Conservation (phyloP, 75 land plant species). For the Cryptomeria japonica region DNA sequence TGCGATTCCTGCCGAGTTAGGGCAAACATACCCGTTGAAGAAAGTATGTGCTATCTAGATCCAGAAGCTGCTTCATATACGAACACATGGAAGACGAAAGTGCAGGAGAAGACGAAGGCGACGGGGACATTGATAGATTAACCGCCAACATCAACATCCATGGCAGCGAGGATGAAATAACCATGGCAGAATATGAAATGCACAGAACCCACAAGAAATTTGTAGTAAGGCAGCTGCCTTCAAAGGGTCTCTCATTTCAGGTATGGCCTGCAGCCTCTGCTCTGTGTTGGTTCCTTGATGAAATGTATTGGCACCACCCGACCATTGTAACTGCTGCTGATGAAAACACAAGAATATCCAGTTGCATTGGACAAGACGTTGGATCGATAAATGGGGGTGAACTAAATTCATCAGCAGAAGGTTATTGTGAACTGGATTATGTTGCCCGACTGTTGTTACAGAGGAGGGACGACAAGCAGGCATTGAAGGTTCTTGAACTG, state of each 20-base stretch:
- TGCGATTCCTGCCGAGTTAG: neutral
- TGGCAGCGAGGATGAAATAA: neutral
- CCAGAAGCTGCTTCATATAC: neutral
- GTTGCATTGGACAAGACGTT: neutral
- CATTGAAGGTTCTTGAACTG: conserved; percentile 73
- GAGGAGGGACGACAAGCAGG: conserved; percentile 10
- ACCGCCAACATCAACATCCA: neutral
- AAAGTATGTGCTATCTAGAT: neutral
- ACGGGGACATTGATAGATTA: neutral
- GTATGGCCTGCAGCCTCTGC: conserved; percentile 96
- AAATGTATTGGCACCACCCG: neutral
- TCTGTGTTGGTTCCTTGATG: conserved; percentile 70
- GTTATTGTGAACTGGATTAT: neutral
- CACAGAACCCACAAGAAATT: conserved; percentile 19
- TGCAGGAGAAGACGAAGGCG: conserved; percentile 1
- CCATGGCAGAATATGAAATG: neutral
- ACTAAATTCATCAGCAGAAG: neutral
- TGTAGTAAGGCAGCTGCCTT: conserved; percentile 58
- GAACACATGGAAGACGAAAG: neutral
- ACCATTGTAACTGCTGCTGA: neutral
- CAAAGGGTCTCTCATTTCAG: conserved; percentile 86
- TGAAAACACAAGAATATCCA: neutral
- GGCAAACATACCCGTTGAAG: neutral
- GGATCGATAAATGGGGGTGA: neutral
- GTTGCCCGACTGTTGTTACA: neutral